Conservation (phyloP, 169 alveolate species). For the Plasmodium cynomolgi region DNA sequence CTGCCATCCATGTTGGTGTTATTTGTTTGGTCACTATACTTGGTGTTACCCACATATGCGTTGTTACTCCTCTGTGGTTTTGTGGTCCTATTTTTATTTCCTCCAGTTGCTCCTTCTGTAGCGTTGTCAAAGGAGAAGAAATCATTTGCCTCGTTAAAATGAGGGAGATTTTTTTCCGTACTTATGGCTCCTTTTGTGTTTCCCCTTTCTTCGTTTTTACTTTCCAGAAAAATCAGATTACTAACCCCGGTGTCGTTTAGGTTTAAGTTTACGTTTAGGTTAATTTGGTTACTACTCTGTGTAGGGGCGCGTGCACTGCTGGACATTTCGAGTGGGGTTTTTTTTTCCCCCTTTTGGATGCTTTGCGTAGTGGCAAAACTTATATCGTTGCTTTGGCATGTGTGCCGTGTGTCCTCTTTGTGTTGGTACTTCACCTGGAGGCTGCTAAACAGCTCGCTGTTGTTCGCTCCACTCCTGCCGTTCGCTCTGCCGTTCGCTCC, state of each 20-base stretch:
- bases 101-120: background rate
- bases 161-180: background rate
- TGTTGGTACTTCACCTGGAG: slow-evolving; percentile 4
- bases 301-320: background rate
- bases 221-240: slow-evolving; percentile 2
- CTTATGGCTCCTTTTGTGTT: background rate
- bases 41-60: background rate
- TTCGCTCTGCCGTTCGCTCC: background rate
- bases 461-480: background rate
- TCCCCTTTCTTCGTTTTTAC: slow-evolving; percentile 4
- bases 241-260: background rate
- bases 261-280: background rate
- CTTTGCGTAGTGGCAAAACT: background rate
- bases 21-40: background rate
- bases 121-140: slow-evolving; percentile 3
- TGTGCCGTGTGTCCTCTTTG: background rate
- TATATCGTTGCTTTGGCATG: background rate
- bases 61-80: background rate
- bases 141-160: background rate
- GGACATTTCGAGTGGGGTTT: background rate
- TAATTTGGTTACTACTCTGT: background rate
- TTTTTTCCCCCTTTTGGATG: background rate
- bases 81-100: background rate
- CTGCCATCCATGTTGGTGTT: background rate
- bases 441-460: slow-evolving; percentile 38